Evolutionary conservation across 192 early-diverging fungal genomes (phyloP).

Genomic region (Gonapodya prolifera): DNA sequence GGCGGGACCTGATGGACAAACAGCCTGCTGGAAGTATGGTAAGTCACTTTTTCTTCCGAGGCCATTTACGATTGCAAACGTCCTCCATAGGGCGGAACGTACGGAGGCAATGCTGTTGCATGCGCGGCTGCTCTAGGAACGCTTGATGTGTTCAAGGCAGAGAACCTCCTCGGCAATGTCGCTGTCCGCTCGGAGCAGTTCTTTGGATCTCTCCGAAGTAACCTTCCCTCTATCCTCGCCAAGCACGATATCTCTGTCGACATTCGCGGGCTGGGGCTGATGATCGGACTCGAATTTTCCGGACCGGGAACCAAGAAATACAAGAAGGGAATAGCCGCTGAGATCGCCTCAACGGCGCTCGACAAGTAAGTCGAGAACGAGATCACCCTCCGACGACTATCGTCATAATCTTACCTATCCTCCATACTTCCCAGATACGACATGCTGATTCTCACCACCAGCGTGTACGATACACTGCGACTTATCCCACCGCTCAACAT

Average conservation of each 20-base stretch:
- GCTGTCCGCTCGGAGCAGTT: constrained; percentile 24
- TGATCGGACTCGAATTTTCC: constrained; percentile 29
- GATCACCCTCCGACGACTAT: too few relatives aligned
- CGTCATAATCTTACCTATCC: too few relatives aligned
- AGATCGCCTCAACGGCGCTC: background rate
- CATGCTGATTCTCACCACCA: constrained; percentile 25
- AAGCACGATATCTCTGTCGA: constrained; percentile 14
- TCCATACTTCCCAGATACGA: constrained; percentile 19
- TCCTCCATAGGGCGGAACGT: constrained; percentile 20
- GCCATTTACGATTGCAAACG: background rate
- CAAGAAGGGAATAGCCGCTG: background rate
- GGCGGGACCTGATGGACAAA: constrained; percentile 23
- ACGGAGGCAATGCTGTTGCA: constrained; percentile 21
- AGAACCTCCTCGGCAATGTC: constrained; percentile 22
- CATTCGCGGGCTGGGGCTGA: constrained; percentile 27
- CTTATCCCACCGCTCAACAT: constrained; percentile 28
- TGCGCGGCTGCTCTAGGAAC: constrained; percentile 32
- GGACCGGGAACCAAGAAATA: background rate
- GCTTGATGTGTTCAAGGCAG: constrained; percentile 24
- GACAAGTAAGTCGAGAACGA: background rate
- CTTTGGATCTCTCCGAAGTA: constrained; percentile 15
- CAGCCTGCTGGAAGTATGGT: constrained; percentile 26
- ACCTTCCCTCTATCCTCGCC: constrained; percentile 17
- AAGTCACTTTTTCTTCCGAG: background rate
- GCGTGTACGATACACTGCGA: constrained; percentile 27